Conservation (phyloP, 2,329 filamentous ascomycete genomes). For the Trichoderma sp. region DNA sequence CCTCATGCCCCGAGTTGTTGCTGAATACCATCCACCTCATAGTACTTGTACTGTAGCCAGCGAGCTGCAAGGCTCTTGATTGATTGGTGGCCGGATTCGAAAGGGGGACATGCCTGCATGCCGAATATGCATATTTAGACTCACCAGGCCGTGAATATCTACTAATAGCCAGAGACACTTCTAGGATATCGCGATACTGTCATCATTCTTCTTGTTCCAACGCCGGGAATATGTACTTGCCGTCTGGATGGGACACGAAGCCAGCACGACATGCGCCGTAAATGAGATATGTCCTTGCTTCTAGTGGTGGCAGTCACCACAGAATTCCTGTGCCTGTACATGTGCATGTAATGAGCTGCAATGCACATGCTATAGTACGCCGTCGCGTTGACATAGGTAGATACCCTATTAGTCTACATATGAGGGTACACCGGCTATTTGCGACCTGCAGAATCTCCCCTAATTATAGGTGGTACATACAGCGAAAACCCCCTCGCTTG, state of each 20-base stretch:
- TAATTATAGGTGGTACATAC: background rate
- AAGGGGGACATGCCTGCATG: background rate
- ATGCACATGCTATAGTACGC: constrained; percentile 23
- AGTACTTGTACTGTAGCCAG: too few relatives aligned
- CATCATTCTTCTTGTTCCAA: background rate
- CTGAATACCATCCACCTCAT: background rate
- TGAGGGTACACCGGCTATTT: background rate
- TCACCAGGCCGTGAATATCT: background rate
- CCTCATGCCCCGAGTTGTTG: background rate
- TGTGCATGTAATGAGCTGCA: background rate
- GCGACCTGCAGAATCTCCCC: background rate
- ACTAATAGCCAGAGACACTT: background rate
- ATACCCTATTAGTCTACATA: too few relatives aligned
- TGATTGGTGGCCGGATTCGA: background rate
- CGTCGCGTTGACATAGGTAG: too few relatives aligned
- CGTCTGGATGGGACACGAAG: background rate
- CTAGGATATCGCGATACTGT: background rate
- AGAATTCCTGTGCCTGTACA: background rate
- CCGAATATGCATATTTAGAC: background rate
- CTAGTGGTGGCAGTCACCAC: background rate
- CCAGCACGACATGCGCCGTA: too few relatives aligned
- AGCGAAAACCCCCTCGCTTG: constrained; percentile 1
- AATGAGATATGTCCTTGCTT: background rate
- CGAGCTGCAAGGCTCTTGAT: background rate
- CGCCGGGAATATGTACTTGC: background rate